phyloP scores from a whole-genome alignment of 495 filamentous ascomycete species.

The Penicillium crystallinum region DNA sequence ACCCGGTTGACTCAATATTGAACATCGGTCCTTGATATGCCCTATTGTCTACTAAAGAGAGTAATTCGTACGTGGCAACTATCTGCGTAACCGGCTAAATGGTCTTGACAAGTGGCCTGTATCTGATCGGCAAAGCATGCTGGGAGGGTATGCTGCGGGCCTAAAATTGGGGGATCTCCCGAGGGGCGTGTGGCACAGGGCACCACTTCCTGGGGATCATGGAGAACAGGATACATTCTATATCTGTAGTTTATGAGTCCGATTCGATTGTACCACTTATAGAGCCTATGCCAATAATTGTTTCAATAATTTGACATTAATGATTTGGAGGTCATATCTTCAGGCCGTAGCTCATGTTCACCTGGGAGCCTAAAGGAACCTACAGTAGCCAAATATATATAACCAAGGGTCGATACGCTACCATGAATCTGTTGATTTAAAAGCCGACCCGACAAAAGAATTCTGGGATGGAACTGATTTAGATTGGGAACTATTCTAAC shows the following conservation, averaged over 20 bases:
- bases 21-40: neutral
- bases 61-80: too few species aligned
- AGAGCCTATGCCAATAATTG: neutral
- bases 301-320: neutral
- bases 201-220: neutral
- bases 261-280: too few species aligned
- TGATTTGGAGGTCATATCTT: neutral
- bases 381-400: too few species aligned
- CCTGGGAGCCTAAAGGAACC: neutral
- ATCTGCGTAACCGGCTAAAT: neutral
- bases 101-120: neutral
- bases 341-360: too few species aligned
- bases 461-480: too few species aligned
- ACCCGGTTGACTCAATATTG: neutral
- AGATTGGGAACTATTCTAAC: constrained; percentile 51
- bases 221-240: too few species aligned
- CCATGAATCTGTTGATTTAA: too few species aligned
- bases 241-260: too few species aligned
- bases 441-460: too few species aligned
- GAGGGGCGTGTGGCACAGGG: constrained; percentile 1
- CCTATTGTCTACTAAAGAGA: neutral
- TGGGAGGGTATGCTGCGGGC: neutral
- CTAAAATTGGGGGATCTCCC: neutral
- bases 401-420: too few species aligned
- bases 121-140: neutral